phyloP scores from a whole-genome alignment of 768 basidiomycete species.

The Psilocybe subaeruginosa region DNA sequence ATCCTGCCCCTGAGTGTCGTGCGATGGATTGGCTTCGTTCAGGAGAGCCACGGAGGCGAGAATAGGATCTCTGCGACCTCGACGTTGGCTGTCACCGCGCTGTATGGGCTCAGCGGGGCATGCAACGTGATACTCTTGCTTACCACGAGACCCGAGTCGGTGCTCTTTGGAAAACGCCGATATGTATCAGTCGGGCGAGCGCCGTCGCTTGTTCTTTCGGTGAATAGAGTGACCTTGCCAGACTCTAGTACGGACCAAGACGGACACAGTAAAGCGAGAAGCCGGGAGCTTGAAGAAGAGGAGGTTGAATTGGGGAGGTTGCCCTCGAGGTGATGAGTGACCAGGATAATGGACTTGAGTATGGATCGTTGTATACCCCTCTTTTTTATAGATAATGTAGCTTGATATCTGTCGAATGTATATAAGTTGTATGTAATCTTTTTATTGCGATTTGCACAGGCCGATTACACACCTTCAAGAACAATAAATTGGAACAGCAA shows the following conservation, averaged over 20 bases:
- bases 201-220: constrained; percentile 10
- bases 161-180: constrained; percentile 29
- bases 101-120: constrained; percentile 42
- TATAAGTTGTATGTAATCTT: too few species aligned
- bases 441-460: too few species aligned
- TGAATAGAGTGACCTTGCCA: neutral
- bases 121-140: constrained; percentile 43
- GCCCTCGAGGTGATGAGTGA: constrained; percentile 10
- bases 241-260: neutral
- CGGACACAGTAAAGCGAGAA: neutral
- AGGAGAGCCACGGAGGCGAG: constrained; percentile 13
- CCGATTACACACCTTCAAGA: too few species aligned
- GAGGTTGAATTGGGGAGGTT: constrained; percentile 15
- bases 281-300: neutral
- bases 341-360: too few species aligned
- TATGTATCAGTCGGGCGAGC: constrained; percentile 9
- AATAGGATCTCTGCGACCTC: constrained; percentile 27
- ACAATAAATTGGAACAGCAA: too few species aligned
- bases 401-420: too few species aligned
- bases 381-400: neutral
- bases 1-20: constrained; percentile 42
- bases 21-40: constrained; percentile 39
- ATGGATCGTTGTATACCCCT: neutral
- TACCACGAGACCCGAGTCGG: constrained; percentile 34
- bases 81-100: constrained; percentile 31